A percentile compares a stretch with the other conserved stretches of the same genome.
Evolutionary conservation across 169 alveolate genomes (phyloP).

Genomic region (Cryptosporidium meleagridis): DNA sequence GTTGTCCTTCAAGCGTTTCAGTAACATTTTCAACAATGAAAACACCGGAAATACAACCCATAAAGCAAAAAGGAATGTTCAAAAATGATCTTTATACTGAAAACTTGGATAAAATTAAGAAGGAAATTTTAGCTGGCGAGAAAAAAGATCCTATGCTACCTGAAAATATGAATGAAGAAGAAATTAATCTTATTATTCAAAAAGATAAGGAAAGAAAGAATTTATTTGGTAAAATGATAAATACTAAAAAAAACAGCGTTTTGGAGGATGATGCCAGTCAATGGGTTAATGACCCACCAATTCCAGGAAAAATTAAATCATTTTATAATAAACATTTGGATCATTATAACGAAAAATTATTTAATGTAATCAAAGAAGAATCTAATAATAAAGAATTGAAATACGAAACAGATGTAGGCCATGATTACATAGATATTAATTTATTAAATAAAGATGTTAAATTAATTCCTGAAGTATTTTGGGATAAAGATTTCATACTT

Average conservation of each 20-base stretch:
- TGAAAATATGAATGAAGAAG: constrained; percentile 33
- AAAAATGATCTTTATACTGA: not conserved
- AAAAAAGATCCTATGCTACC: constrained; percentile 64
- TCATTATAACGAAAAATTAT: not conserved
- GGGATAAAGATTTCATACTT: constrained; percentile 61
- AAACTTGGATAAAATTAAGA: not conserved
- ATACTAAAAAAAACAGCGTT: not conserved
- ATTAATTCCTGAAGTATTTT: constrained; percentile 9
- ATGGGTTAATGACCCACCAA: constrained; percentile 65
- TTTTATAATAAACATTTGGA: constrained; percentile 44
- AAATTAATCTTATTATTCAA: constrained; percentile 7
- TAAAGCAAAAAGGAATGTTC: constrained; percentile 28
- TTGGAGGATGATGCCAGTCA: constrained; percentile 10
- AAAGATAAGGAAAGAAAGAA: constrained; percentile 17
- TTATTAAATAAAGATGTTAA: constrained; percentile 13
- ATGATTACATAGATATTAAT: constrained; percentile 15
- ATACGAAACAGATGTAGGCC: not conserved
- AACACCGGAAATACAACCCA: constrained; percentile 55
- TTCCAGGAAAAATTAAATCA: constrained; percentile 11
- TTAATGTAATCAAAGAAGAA: not conserved
- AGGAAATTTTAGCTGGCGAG: not conserved
- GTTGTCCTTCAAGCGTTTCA: constrained; percentile 75
- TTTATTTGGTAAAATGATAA: not conserved
- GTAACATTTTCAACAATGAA: constrained; percentile 58
- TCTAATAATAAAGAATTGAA: not conserved